phyloP scores from a whole-genome alignment of 371 early-diverging fungal genomes.

The Massospora cicadina region DNA sequence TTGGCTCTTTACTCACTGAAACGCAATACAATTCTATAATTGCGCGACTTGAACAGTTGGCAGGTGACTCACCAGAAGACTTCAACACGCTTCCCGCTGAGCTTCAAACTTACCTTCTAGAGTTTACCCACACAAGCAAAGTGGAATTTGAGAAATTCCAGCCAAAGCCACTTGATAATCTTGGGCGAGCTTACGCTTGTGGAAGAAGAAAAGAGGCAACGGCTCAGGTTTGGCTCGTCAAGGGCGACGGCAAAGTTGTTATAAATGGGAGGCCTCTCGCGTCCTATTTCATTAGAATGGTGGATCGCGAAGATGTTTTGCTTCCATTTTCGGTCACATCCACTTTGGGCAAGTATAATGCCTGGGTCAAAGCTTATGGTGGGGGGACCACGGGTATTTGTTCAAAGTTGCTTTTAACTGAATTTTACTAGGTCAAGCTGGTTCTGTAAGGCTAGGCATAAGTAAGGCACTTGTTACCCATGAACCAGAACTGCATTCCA shows the following conservation, averaged over 20 bases:
- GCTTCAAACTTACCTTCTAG: constrained; percentile 17
- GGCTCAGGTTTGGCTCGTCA: constrained; percentile 59
- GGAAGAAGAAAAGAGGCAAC: constrained; percentile 76
- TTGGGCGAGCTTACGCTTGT: constrained; percentile 58
- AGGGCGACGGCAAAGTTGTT: constrained; percentile 51
- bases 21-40: constrained; percentile 44
- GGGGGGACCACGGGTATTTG: constrained; percentile 61
- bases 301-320: constrained; percentile 46
- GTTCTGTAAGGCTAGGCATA: constrained; percentile 70
- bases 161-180: constrained; percentile 36
- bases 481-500: constrained; percentile 35
- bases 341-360: constrained; percentile 58
- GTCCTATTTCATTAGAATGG: constrained; percentile 49
- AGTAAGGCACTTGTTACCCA: constrained; percentile 61
- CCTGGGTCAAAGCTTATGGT: constrained; percentile 68
- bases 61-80: not conserved
- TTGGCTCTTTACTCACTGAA: constrained; percentile 35
- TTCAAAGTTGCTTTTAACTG: not conserved
- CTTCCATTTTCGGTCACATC: constrained; percentile 55
- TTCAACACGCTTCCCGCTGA: constrained; percentile 5
- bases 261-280: constrained; percentile 68
- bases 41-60: constrained; percentile 23
- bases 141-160: constrained; percentile 16
- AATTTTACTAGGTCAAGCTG: constrained; percentile 47
- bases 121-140: constrained; percentile 21